phyloP scores from a whole-genome alignment of 441 rosid species.

The Pelargonium fulgidum region DNA sequence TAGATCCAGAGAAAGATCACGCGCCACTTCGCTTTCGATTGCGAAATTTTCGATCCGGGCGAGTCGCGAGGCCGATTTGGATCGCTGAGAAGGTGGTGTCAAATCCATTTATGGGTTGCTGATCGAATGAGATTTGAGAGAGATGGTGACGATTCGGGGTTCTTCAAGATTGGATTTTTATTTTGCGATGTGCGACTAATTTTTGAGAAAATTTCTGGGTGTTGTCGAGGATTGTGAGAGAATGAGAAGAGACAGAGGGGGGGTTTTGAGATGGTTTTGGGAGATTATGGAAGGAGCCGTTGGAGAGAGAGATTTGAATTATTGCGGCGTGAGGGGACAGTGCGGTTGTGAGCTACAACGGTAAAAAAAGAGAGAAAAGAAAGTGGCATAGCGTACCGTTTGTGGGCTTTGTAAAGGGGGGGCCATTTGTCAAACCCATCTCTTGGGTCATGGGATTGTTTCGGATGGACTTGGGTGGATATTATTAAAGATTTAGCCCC shows the following conservation, averaged over 20 bases:
- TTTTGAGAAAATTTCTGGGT: neutral
- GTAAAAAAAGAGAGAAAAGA: constrained; percentile 16
- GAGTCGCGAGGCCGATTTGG: constrained; percentile 55
- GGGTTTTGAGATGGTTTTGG: neutral
- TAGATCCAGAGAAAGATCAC: constrained; percentile 43
- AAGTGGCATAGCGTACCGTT: constrained; percentile 9
- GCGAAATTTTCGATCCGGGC: constrained; percentile 30
- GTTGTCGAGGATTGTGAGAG: neutral
- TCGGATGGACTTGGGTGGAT: neutral
- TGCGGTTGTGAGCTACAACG: constrained; percentile 33
- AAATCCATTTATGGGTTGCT: constrained; percentile 40
- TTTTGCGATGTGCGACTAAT: constrained; percentile 1
- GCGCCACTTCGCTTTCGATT: constrained; percentile 28
- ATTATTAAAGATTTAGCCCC: neutral
- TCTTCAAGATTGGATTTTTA: constrained; percentile 9
- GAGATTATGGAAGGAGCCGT: constrained; percentile 31
- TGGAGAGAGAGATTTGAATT: constrained; percentile 23
- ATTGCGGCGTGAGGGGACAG: constrained; percentile 24
- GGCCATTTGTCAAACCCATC: too few species aligned
- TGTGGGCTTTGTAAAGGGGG: neutral
- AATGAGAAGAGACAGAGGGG: neutral
- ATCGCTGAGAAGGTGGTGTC: constrained; percentile 36
- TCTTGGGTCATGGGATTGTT: neutral
- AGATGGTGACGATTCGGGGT: constrained; percentile 8
- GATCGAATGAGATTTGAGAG: constrained; percentile 11